Base-by-base conservation (phyloP, 306 rosid genomes). In the Vachellia collinsii region DNA sequence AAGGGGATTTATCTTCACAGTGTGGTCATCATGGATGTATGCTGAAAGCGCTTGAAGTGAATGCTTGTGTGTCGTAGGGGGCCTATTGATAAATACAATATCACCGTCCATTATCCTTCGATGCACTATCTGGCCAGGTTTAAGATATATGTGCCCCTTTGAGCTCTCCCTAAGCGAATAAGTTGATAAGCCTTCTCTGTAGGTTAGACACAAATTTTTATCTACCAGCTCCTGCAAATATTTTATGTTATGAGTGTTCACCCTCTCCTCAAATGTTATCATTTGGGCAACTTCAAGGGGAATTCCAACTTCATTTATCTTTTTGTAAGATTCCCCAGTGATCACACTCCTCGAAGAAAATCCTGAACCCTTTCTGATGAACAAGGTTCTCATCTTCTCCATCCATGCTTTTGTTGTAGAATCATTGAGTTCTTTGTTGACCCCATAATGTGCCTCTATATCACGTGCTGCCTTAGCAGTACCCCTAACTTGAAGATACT, bases 101-200 rank as follows among this genome's bases (percentile, higher is more conserved):
- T 95, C 99, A 47, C 99, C 99, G 75, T 95, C 98, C 99, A 93
- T 91, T 36, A 95, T 95, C 83, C 97, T 86, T 20, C 99, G 76
- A 58, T 95, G 96, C 7, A 95, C 97, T 39, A 90, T 85, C 83
- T 95, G 99, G 37, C 99, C 99, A 43, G 82, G 88, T 83, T 83
- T 90, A 43, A 95, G 81, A 80, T 83, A 88, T 29, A 89, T 89
- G 76, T 95, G 62, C 29, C 62, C 62, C 62, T 54, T 54, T 8
- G 62, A 54, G 29, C 62, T 20, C 77, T 95, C 99, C 83, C 97
- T 88, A 13, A 95, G 83, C 1, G 99, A 95, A 88, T 89, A 93
- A 14, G 89, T 91, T 37, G 98, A 80, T 50, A 85, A 20, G 1
- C 99, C 86, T 80, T 95, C 99, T 71, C 61, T 84, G 80, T 84